phyloP scores from a whole-genome alignment of 2,329 filamentous ascomycete genomes.

The Colletotrichum simmondsii region DNA sequence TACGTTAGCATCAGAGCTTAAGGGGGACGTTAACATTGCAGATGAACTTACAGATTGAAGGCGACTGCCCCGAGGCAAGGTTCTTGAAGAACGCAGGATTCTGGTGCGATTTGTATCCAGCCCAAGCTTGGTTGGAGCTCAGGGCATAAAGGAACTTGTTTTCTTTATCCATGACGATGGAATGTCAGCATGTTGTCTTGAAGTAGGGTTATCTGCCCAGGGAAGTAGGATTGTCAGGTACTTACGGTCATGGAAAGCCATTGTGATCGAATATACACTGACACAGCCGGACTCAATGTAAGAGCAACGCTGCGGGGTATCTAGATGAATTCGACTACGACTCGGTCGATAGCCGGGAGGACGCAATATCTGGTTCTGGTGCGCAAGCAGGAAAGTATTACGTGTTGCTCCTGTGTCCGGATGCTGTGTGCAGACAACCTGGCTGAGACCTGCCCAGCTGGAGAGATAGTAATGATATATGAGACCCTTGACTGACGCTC shows the following conservation, averaged over 20 bases:
- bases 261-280: background rate
- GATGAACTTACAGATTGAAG: constrained; percentile 63
- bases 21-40: background rate
- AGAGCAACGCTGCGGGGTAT: background rate
- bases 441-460: constrained; percentile 28
- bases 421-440: background rate
- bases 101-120: constrained; percentile 69
- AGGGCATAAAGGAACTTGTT: constrained; percentile 72
- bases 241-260: constrained; percentile 33
- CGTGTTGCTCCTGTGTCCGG: background rate
- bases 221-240: background rate
- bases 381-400: too few relatives aligned
- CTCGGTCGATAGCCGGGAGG: background rate
- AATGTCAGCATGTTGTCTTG: constrained; percentile 9
- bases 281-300: background rate
- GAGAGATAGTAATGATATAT: background rate
- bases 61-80: constrained; percentile 74
- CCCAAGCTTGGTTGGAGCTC: constrained; percentile 78
- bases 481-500: background rate
- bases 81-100: constrained; percentile 78
- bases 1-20: background rate
- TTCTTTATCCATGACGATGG: constrained; percentile 44
- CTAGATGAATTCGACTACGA: background rate
- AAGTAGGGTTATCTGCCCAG: background rate
- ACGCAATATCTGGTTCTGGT: background rate